Evolutionary conservation across 257 asterid genomes (phyloP).

Genomic region (Gardenia jasminoides): DNA sequence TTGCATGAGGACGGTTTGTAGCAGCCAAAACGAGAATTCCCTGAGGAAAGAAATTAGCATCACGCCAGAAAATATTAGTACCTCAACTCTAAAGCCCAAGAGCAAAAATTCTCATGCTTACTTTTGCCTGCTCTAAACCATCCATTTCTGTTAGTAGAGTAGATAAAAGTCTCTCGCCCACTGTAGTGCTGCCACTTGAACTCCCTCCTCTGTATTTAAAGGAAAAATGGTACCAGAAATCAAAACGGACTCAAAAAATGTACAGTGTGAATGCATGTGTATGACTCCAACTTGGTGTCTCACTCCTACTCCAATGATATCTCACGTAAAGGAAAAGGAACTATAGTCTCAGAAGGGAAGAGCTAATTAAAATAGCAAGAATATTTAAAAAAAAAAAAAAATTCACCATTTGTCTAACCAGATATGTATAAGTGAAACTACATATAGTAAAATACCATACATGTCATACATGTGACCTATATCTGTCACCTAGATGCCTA

Average conservation of each 20-base stretch:
- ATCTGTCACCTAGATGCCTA: not conserved
- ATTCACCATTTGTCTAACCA: not conserved
- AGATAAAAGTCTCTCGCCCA: slow-evolving; percentile 85
- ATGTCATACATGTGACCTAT: not conserved
- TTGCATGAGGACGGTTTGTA: slow-evolving; percentile 87
- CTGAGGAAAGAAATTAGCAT: slow-evolving; percentile 33
- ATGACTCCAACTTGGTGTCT: not conserved
- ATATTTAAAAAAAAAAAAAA: not conserved
- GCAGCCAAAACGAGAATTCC: slow-evolving; percentile 98
- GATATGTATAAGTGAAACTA: not conserved
- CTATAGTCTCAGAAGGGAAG: not conserved
- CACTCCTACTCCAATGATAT: not conserved
- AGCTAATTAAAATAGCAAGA: not conserved
- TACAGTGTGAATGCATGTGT: not conserved
- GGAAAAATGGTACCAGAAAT: slow-evolving; percentile 7
- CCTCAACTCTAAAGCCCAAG: slow-evolving; percentile 2
- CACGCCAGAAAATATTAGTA: slow-evolving; percentile 6
- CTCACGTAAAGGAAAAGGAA: not conserved
- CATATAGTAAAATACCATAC: no score
- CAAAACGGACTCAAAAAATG: not conserved
- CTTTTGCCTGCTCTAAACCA: slow-evolving; percentile 92
- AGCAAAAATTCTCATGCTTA: slow-evolving; percentile 26
- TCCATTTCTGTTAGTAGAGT: slow-evolving; percentile 97
- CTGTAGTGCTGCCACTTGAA: slow-evolving; percentile 68
- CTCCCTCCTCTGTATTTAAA: slow-evolving; percentile 69